Percentiles rank a stretch among this genome's conserved stretches.
phyloP scores from a whole-genome alignment of 2,329 filamentous ascomycete species.

The Pseudogymnoascus sp. region DNA sequence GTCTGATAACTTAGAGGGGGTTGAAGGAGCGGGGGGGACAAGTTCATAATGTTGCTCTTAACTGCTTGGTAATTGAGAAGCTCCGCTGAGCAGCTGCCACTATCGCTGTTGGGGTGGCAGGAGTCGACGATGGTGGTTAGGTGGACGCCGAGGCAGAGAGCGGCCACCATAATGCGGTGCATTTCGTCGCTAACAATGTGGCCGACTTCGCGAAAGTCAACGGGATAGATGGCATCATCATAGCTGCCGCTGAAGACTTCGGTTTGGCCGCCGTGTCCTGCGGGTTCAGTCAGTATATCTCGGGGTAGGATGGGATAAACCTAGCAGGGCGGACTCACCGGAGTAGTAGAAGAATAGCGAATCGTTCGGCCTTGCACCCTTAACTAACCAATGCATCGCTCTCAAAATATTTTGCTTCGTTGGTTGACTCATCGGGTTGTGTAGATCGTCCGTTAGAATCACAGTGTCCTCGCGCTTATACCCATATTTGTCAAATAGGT shows the following conservation, averaged over 20 bases:
- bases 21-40: too few relatives aligned
- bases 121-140: constrained; percentile 64
- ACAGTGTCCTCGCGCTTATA: constrained; percentile 98
- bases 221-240: constrained; percentile 78
- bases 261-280: constrained; percentile 72
- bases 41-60: too few relatives aligned
- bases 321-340: constrained; percentile 44
- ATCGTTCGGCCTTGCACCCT: constrained; percentile 86
- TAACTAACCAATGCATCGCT: constrained; percentile 97
- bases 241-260: constrained; percentile 72
- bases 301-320: too few relatives aligned
- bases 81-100: too few relatives aligned
- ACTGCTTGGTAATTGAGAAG: too few relatives aligned
- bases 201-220: constrained; percentile 74
- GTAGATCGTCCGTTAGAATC: constrained; percentile 89
- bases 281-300: too few relatives aligned
- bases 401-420: constrained; percentile 92
- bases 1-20: too few relatives aligned
- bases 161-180: constrained; percentile 67
- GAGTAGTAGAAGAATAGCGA: constrained; percentile 98
- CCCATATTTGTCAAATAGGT: constrained; percentile 80
- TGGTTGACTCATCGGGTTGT: constrained; percentile 94
- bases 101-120: constrained; percentile 45
- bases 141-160: constrained; percentile 76
- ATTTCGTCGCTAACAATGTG: constrained; percentile 82